Evolutionary conservation across 768 basidiomycete genomes (phyloP), one percentile per base, ranked within the genome.

Genomic region (Hericium erinaceus): DNA sequence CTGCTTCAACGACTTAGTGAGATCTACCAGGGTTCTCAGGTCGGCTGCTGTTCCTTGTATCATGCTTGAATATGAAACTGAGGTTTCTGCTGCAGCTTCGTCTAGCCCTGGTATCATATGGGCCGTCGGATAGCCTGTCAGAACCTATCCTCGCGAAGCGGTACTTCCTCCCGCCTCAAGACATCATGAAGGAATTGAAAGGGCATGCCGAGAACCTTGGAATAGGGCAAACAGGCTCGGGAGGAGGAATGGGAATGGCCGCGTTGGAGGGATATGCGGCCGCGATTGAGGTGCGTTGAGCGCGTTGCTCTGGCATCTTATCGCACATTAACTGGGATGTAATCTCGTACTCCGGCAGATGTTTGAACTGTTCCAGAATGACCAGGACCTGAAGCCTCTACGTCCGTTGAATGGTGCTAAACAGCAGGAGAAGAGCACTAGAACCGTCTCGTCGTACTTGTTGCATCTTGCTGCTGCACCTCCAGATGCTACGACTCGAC

Each of bases 91-190:
- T 33, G 33, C 33, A 33, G 33, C 33, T 33, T 33, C 33, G 33
- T 33, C 33, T 33, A 13, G 66, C 61, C 28, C 55, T 64, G 38
- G 57, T 68, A 44, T 61, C 66, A 11, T 68, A 68, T 24, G 67
- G 63, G 7, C 60, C 60, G 39, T 38, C 57, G 4, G 49, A 67
- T 46, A 51, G 57, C 9, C 52, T 38, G 37, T 58, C 46, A 13
- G 52, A 57, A 2, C 67, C 67, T 15, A 33, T 68, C 39, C 44
- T 66, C 26, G 55, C 60, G 24, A 63, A 57, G 18, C 61, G 64
- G 11, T 64, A 58, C 52, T 67, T 68, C 52, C 24, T 58, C 13
- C 54, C 55, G 20, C 37, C 54, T 7, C n/a, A 12, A 18, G 26
- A 22, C 39, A 39, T 55, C 15, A 18, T 44, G 37, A 54, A 48